Conservation (phyloP, 345 rosid species). For the Gossypium turneri region DNA sequence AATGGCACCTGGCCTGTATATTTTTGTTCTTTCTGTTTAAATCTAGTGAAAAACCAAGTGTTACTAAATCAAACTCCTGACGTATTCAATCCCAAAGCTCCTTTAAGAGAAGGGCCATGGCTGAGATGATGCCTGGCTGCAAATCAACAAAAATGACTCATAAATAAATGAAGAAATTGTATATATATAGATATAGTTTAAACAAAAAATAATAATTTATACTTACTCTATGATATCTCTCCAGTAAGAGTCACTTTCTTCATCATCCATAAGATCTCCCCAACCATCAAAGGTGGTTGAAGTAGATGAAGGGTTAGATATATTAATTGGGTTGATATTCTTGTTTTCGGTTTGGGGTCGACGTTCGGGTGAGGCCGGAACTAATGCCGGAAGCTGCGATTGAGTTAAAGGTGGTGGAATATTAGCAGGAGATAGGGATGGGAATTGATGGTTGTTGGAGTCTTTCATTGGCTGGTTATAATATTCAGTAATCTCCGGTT, state of each 20-base stretch:
- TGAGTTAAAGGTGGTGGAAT: conserved; percentile 13
- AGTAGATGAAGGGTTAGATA: conserved; percentile 50
- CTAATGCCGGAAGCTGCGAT: conserved; percentile 39
- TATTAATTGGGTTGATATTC: conserved; percentile 21
- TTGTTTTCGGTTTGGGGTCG: conserved; percentile 26
- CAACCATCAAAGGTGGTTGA: conserved; percentile 48
- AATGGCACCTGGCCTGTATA: not conserved
- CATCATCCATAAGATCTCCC: conserved; percentile 49
- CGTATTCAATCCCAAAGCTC: conserved; percentile 11
- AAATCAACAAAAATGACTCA: not conserved
- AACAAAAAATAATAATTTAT: not conserved
- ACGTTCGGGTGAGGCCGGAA: conserved; percentile 40
- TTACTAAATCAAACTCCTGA: not conserved
- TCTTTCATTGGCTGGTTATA: conserved; percentile 20
- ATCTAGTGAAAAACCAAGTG: not conserved
- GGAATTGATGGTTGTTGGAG: conserved; percentile 15
- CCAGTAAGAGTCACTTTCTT: conserved; percentile 51
- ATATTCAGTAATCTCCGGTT: conserved; percentile 9
- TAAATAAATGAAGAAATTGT: not conserved
- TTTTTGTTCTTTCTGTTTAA: conserved; percentile 2
- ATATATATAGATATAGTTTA: not conserved
- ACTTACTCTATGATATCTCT: conserved; percentile 56
- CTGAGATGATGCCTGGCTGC: conserved; percentile 52
- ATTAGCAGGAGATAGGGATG: conserved; percentile 26
- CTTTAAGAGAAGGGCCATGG: conserved; percentile 39